phyloP scores from a whole-genome alignment of 768 basidiomycete species.

The Suillus bovinus region DNA sequence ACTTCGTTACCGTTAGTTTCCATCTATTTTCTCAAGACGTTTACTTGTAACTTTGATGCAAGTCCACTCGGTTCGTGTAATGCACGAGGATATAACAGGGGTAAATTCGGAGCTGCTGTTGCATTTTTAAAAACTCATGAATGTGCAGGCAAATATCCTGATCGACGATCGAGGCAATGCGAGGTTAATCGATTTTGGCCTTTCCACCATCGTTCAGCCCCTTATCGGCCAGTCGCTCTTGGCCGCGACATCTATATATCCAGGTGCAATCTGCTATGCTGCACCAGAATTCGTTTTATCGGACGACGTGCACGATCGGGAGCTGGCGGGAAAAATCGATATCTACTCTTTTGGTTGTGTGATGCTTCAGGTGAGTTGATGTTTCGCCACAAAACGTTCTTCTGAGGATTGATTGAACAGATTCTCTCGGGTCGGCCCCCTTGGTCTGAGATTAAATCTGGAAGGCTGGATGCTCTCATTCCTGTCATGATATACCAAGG shows the following conservation, averaged over 20 bases:
- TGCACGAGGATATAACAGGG: neutral
- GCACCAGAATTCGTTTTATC: neutral
- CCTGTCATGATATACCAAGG: accelerated
- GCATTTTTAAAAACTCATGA: neutral
- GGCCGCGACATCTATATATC: neutral
- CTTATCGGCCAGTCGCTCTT: neutral
- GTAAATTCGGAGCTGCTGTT: neutral
- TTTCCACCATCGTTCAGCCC: neutral
- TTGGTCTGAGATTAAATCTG: neutral
- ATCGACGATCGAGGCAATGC: neutral
- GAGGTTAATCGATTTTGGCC: neutral
- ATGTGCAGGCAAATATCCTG: neutral
- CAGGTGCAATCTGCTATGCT: neutral
- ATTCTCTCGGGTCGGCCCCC: neutral
- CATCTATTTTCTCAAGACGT: neutral
- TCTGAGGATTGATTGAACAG: neutral
- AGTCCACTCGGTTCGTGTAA: neutral
- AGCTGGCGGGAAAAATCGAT: neutral
- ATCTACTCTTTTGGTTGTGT: neutral
- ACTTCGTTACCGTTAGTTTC: neutral
- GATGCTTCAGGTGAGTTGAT: neutral
- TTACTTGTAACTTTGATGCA: neutral
- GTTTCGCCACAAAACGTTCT: neutral
- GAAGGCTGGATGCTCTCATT: neutral
- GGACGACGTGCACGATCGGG: neutral